Conservation (phyloP, 1,284 basidiomycete species). For the Fomitopsis betulina region DNA sequence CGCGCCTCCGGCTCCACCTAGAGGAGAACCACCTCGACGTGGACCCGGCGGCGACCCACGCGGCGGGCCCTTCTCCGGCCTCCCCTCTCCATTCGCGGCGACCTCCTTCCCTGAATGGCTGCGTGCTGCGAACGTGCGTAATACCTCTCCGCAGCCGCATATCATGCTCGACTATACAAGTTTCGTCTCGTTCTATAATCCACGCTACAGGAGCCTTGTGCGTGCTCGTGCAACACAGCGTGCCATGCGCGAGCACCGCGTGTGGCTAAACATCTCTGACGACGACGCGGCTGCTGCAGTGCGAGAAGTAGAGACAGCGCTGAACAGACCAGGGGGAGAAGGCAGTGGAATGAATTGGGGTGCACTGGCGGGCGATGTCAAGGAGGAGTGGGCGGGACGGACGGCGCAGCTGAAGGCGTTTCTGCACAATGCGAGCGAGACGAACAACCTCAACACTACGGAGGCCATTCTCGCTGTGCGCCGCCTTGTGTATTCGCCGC, state of each 20-base stretch:
- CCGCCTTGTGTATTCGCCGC: slow-evolving; percentile 7
- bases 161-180: slow-evolving; percentile 5
- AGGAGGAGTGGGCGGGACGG: slow-evolving; percentile 6
- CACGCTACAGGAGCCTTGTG: slow-evolving; percentile 6
- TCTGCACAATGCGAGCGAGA: neutral
- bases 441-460: neutral
- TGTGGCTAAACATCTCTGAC: slow-evolving; percentile 8
- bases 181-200: slow-evolving; percentile 9
- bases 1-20: neutral
- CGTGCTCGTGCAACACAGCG: neutral
- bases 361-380: neutral
- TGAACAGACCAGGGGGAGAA: neutral
- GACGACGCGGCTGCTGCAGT: slow-evolving; percentile 4
- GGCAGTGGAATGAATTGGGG: slow-evolving; percentile 8
- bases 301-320: slow-evolving; percentile 3
- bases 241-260: slow-evolving; percentile 6
- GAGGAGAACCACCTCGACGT: neutral
- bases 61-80: neutral
- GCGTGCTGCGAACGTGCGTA: slow-evolving; percentile 4
- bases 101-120: slow-evolving; percentile 6
- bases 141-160: slow-evolving; percentile 5
- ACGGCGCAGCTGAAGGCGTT: slow-evolving; percentile 5
- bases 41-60: neutral
- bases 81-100: neutral
- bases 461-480: slow-evolving; percentile 3